These are phyloP conservation scores for Vigna unguiculata DNA, from an alignment of 306 rosid species.

Conservation along the genomic window DNA sequence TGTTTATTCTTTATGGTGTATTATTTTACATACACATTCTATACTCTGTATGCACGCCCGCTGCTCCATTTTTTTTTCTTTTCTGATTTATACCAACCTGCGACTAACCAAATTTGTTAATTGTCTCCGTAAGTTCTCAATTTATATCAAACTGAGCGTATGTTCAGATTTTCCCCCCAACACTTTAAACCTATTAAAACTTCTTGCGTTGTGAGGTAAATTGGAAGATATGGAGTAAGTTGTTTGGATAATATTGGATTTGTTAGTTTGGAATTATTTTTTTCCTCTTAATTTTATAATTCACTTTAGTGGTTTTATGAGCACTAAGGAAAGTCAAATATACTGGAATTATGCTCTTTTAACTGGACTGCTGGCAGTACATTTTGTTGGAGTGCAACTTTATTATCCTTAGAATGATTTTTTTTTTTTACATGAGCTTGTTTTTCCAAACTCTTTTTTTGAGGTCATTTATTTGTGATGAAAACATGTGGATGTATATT, in stretches of 20 bases:
- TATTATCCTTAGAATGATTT: not conserved
- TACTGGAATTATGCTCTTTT: constrained; percentile 16
- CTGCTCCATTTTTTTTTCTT: not conserved
- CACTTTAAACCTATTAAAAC: constrained; percentile 9
- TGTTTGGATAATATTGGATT: constrained; percentile 12
- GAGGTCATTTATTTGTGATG: not conserved
- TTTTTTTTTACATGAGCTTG: constrained; percentile 13
- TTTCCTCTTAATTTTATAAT: constrained; percentile 17
- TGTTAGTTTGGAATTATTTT: not conserved
- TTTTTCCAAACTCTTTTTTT: constrained; percentile 6
- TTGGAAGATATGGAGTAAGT: constrained; percentile 19
- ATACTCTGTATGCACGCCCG: not conserved
- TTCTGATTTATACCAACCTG: not conserved
- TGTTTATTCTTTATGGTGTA: not conserved
- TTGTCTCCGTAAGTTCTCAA: not conserved
- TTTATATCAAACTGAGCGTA: not conserved
- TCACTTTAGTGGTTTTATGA: constrained; percentile 1
- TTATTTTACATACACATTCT: too few relatives aligned
- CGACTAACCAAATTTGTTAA: not conserved
- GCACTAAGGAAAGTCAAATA: constrained; percentile 32
- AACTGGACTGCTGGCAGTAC: not conserved
- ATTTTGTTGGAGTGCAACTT: constrained; percentile 24
- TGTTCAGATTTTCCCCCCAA: not conserved
- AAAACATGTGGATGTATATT: not conserved
- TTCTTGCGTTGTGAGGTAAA: constrained; percentile 21